Evolutionary conservation across 2,329 filamentous ascomycete species (phyloP).

Genomic region (Ophiostoma ulmi): DNA sequence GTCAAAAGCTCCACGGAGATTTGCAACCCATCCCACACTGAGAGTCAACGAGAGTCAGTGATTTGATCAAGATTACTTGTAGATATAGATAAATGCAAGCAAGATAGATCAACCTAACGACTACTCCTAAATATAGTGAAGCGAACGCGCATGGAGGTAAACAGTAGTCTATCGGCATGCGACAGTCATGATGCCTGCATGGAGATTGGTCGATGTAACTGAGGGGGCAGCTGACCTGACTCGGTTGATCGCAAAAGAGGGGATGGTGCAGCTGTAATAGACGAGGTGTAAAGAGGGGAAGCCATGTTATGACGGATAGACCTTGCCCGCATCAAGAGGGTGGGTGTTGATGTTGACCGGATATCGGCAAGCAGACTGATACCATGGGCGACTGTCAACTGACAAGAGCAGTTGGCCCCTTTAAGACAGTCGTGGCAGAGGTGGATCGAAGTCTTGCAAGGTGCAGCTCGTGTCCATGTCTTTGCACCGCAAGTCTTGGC

Average conservation of each 20-base stretch:
- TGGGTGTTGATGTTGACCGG: background rate
- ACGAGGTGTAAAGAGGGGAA: constrained; percentile 1
- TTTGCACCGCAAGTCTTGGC: background rate
- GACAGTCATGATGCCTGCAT: background rate
- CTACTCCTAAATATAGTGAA: background rate
- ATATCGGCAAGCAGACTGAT: background rate
- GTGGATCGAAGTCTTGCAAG: background rate
- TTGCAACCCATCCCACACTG: constrained; percentile 8
- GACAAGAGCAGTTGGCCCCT: background rate
- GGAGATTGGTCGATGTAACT: background rate
- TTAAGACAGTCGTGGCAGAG: background rate
- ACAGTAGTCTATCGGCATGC: too few species aligned
- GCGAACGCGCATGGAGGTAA: background rate
- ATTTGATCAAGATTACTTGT: background rate
- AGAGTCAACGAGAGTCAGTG: background rate
- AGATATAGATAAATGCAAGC: background rate
- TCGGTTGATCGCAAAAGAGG: background rate
- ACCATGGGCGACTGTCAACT: background rate
- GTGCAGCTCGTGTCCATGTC: background rate
- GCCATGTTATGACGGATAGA: background rate
- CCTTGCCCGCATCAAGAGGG: background rate
- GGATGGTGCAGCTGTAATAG: background rate
- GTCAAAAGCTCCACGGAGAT: constrained; percentile 15
- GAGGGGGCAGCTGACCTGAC: background rate
- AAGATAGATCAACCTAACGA: background rate